These are phyloP conservation scores for Trichoderma guizhouense DNA, from an alignment of 2,329 filamentous ascomycete species.

Conservation along the genomic window DNA sequence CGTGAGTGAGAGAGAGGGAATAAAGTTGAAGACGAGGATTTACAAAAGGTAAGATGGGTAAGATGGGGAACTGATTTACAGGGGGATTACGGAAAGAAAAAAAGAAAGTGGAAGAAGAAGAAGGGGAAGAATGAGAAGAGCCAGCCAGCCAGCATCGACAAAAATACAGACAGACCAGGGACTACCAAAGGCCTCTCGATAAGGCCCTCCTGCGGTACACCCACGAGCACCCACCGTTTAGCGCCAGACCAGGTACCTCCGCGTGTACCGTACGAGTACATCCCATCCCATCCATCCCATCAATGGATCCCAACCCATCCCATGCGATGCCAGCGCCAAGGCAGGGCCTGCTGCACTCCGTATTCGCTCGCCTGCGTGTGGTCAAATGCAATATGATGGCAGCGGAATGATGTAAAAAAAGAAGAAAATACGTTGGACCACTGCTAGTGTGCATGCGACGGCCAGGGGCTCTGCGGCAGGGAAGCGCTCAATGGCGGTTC, in stretches of 20 bases:
- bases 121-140: background rate
- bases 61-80: background rate
- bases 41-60: background rate
- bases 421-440: background rate
- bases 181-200: background rate
- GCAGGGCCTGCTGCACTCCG: background rate
- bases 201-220: background rate
- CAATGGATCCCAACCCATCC: background rate
- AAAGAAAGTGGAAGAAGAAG: background rate
- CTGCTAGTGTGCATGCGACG: background rate
- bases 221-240: background rate
- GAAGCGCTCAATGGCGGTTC: background rate
- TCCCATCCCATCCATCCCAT: background rate
- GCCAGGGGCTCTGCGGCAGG: background rate
- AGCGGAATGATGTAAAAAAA: constrained; percentile 6
- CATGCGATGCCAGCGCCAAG: background rate
- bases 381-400: background rate
- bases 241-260: background rate
- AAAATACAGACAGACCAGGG: background rate
- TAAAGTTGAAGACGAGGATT: background rate
- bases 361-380: background rate
- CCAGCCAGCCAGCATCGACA: background rate
- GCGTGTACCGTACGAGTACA: background rate
- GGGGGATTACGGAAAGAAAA: background rate
- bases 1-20: background rate